Evolutionary conservation across 78 protist species (phyloP).

Genomic region (Dictyostelium purpureum): DNA sequence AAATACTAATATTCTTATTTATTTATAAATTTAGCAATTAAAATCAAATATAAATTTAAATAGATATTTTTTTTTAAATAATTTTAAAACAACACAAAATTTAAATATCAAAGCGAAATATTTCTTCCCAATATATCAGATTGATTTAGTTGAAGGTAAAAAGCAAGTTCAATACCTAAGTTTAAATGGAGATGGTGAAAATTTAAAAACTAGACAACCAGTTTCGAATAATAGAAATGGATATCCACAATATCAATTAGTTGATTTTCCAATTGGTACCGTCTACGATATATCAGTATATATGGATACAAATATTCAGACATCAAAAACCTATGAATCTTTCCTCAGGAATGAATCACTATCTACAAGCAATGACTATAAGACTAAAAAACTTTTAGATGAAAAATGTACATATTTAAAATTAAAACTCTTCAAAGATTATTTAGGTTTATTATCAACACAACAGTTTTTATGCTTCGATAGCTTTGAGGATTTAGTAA

Average conservation of each 20-base stretch:
- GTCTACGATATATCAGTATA: not conserved
- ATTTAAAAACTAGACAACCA: not conserved
- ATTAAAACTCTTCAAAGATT: not conserved
- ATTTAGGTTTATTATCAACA: not conserved
- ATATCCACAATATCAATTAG: not conserved
- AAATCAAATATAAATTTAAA: slow-evolving; percentile 3
- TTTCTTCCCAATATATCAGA: not conserved
- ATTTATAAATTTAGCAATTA: not conserved
- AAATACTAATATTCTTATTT: no score
- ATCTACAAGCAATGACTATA: not conserved
- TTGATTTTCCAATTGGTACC: not conserved
- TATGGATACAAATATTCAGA: not conserved
- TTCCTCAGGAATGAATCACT: not conserved
- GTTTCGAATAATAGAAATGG: not conserved
- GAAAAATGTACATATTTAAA: not conserved
- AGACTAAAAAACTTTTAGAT: not conserved
- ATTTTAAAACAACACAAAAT: not conserved
- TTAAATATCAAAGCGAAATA: not conserved
- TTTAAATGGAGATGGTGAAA: not conserved
- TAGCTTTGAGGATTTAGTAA: not conserved
- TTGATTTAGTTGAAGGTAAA: not conserved
- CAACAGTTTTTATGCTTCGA: not conserved
- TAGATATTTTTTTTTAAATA: slow-evolving; percentile 10
- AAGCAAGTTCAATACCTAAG: not conserved
- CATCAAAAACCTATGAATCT: not conserved